These are phyloP conservation scores for Nakazawaea molendinolei DNA, from an alignment of 805 yeast genomes.

Conservation along the genomic window DNA sequence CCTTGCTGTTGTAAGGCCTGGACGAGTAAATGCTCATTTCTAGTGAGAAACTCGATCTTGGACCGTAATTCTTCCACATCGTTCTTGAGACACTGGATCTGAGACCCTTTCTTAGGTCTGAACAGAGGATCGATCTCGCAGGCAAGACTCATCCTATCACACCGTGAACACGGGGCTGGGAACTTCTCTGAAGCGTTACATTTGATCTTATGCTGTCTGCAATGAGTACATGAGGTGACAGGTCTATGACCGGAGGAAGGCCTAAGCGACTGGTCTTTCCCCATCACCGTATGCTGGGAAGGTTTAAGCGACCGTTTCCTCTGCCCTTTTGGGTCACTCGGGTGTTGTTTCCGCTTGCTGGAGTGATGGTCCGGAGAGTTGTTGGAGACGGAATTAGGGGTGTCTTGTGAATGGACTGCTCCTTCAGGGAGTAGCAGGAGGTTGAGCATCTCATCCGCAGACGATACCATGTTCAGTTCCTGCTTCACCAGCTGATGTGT, in stretches of 20 bases:
- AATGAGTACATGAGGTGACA: constrained; percentile 88
- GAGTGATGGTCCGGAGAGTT: too few relatives aligned
- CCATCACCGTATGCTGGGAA: neutral
- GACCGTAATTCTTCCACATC: constrained; percentile 78
- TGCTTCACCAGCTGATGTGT: too few relatives aligned
- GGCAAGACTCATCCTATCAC: constrained; percentile 68
- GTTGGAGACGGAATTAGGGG: too few relatives aligned
- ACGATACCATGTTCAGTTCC: too few relatives aligned
- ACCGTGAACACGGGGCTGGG: constrained; percentile 78
- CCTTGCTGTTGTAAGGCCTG: constrained; percentile 38
- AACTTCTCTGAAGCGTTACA: constrained; percentile 84
- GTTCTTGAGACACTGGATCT: constrained; percentile 73
- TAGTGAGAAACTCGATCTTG: constrained; percentile 58
- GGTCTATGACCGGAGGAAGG: constrained; percentile 66
- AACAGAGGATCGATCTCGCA: constrained; percentile 92
- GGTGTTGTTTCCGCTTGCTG: too few relatives aligned
- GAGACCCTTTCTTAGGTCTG: constrained; percentile 88
- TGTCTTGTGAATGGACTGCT: too few relatives aligned
- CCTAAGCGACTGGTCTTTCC: neutral
- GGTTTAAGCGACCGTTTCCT: neutral
- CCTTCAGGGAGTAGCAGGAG: too few relatives aligned
- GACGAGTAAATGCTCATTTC: constrained; percentile 62
- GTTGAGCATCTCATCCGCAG: too few relatives aligned
- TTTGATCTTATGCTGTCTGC: constrained; percentile 89
- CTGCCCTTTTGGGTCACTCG: too few relatives aligned